These are phyloP conservation scores for Chlamydomonas reinhardtii DNA, from an alignment of 163 green algal genomes.

Conservation along the genomic window DNA sequence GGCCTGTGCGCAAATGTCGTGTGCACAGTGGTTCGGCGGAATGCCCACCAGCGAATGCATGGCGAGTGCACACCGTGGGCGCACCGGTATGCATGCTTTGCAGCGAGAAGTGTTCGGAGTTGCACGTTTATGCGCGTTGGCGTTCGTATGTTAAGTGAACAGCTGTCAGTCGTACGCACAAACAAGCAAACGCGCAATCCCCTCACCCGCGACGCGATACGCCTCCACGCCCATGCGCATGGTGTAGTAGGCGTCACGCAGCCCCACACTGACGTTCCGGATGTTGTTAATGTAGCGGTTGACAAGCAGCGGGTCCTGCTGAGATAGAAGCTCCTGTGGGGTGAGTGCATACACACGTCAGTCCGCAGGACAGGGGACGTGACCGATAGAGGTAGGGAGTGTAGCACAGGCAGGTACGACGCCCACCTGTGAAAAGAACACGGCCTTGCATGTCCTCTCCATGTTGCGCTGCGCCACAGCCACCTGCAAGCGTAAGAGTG, in stretches of 20 bases:
- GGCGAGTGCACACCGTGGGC: no score
- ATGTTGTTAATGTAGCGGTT: not conserved
- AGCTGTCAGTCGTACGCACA: no score
- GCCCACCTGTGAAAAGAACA: constrained; percentile 24
- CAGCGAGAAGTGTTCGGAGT: no score
- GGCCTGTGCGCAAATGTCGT: no score
- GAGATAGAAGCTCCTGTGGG: not conserved
- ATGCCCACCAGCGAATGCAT: no score
- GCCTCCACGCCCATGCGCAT: constrained; percentile 27
- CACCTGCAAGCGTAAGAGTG: not conserved
- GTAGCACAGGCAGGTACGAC: no score
- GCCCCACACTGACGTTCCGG: not conserved
- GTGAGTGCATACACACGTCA: not conserved
- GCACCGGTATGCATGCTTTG: no score
- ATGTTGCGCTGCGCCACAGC: constrained; percentile 10
- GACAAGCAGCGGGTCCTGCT: not conserved
- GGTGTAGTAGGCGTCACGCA: constrained; percentile 30
- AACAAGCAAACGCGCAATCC: not conserved
- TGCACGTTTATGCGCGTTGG: no score
- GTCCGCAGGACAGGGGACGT: no score
- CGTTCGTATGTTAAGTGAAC: no score
- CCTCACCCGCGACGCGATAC: not conserved
- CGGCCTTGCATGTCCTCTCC: not conserved
- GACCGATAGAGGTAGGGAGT: no score
- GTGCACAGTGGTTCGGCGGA: no score